Percentiles rank a stretch among this genome's conserved stretches.
Evolutionary conservation across 805 yeast species (phyloP).

Genomic region (Zygoascus bituminiphila): DNA sequence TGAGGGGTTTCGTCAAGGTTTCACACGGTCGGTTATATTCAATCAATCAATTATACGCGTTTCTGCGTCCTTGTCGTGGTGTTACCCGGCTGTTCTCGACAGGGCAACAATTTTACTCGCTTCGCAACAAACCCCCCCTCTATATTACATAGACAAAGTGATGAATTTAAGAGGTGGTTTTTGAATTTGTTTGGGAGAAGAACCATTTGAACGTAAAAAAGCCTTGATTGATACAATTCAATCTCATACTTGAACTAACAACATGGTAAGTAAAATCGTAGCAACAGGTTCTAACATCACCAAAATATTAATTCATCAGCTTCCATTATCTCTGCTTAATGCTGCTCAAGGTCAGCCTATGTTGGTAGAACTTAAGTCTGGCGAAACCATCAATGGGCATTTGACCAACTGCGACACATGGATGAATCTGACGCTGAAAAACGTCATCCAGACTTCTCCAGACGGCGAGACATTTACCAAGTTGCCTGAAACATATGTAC

Average conservation of each 20-base stretch:
- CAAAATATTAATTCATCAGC: no score
- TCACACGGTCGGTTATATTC: neutral
- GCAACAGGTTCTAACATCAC: no score
- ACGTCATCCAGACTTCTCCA: constrained; percentile 49
- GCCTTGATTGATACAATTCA: no score
- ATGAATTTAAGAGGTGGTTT: no score
- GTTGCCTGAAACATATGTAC: constrained; percentile 66
- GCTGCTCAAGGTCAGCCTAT: constrained; percentile 86
- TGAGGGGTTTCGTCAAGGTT: neutral
- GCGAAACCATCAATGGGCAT: constrained; percentile 81
- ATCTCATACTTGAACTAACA: no score
- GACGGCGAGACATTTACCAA: constrained; percentile 54
- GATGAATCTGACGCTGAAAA: constrained; percentile 85
- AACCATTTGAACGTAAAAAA: no score
- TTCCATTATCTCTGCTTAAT: constrained; percentile 84
- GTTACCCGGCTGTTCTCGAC: no score
- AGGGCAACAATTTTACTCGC: no score
- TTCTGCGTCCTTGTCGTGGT: neutral
- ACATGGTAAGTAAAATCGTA: no score
- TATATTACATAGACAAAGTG: no score
- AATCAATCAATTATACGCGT: neutral
- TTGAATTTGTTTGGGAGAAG: no score
- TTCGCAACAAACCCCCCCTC: no score
- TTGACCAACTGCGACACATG: constrained; percentile 82
- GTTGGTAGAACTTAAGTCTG: constrained; percentile 82